Evolutionary conservation across 805 yeast genomes (phyloP).

Genomic region (Candida glaebosa): DNA sequence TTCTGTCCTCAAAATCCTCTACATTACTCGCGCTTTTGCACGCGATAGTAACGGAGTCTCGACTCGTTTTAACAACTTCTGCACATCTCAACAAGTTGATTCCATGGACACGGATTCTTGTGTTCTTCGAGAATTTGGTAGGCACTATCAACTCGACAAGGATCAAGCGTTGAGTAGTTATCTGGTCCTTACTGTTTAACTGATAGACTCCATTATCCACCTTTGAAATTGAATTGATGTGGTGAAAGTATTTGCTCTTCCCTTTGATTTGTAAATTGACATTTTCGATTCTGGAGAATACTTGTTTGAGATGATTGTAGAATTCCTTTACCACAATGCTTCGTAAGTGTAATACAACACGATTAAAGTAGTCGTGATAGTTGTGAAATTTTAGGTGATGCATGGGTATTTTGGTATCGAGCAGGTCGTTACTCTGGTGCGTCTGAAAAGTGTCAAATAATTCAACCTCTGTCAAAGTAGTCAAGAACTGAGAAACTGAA

Average conservation of each 20-base stretch:
- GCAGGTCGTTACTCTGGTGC: constrained; percentile 1
- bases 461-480: constrained; percentile 4
- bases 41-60: background rate
- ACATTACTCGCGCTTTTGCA: constrained; percentile 3
- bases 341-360: background rate
- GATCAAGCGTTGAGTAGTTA: constrained; percentile 10
- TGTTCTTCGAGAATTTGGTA: constrained; percentile 17
- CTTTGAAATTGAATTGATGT: constrained; percentile 10
- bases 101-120: constrained; percentile 21
- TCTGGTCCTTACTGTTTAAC: constrained; percentile 16
- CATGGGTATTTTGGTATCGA: constrained; percentile 2
- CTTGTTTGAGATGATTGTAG: constrained; percentile 14
- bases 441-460: background rate
- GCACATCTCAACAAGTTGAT: constrained; percentile 11
- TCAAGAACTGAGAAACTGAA: background rate
- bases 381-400: background rate
- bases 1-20: constrained; percentile 3
- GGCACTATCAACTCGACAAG: constrained; percentile 26
- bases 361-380: constrained; percentile 7
- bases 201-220: constrained; percentile 4
- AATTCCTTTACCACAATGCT: constrained; percentile 2
- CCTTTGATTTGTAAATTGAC: constrained; percentile 15
- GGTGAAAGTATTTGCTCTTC: constrained; percentile 28
- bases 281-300: constrained; percentile 18
- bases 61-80: background rate